Base-by-base conservation (phyloP, 1,284 basidiomycete genomes). In the Moesziomyces sp. region DNA sequence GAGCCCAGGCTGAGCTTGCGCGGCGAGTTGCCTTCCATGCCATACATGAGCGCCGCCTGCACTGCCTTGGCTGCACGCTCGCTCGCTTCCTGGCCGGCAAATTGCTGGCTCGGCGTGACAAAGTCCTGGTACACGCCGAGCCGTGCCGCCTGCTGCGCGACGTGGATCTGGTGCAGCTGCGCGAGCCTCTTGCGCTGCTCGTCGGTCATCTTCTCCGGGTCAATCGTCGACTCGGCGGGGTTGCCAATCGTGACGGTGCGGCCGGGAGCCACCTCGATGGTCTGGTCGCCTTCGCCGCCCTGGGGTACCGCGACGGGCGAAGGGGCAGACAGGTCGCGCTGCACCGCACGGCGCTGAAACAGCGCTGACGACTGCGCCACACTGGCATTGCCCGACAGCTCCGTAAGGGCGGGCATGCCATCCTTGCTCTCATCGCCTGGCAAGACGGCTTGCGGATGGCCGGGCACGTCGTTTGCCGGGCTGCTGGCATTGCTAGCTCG, bases 21-120 rank as follows among this genome's bases (percentile, higher is more conserved):
- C n/a, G 68, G 65, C 1, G 67, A 58, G 44, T 56, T 73, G 44
- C 60, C 67, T 21, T 76, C 76, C 69, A 72, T 69, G 6, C 69
- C 73, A 34, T 76, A 78, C 70, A 78, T 65, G 3, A 76, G 58
- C 3, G 76, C 76, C 0, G 76, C 76, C 40, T 76, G 73, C 0
- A 76, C 76, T 0, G 76, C 66, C 44, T 72, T 69, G 44, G 73
- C 76, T 3, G 74, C 73, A 0, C 65, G 61, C 51, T 76, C 69
- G 62, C 66, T 73, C 11, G 69, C 62, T 26, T 73, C 73, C 23
- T 76, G 65, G 11, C 70, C 69, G 7, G 67, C 55, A 24, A 73
- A 69, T 50, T 78, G 76, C 53, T 73, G 69, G 8, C 58, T 59
- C 1, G 68, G 69, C 1, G 71, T 51, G n/a, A 75, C 69, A 55